phyloP scores from a whole-genome alignment of 345 rosid species.

The Psidium guajava region DNA sequence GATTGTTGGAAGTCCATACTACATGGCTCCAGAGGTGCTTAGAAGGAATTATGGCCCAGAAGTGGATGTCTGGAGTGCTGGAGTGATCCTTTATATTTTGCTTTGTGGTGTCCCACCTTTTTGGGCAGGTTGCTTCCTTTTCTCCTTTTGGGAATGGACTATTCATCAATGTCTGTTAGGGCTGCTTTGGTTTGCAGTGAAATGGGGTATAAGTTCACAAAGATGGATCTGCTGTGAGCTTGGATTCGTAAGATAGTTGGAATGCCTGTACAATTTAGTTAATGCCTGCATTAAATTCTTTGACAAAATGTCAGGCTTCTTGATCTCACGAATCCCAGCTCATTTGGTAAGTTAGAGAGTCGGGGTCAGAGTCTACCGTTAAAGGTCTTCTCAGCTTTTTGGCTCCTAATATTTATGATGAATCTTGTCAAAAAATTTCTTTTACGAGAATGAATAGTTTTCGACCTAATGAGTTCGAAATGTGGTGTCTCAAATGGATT shows the following conservation, averaged over 20 bases:
- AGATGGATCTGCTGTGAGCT: not conserved
- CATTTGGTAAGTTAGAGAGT: not conserved
- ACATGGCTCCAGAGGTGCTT: constrained; percentile 98
- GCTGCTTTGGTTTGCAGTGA: not conserved
- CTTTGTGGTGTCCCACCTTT: constrained; percentile 96
- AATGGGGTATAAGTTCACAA: not conserved
- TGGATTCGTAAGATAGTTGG: not conserved
- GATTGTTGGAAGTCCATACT: constrained; percentile 96
- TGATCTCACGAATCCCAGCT: not conserved
- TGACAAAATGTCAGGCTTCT: not conserved
- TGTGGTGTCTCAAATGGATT: not conserved
- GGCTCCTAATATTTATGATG: not conserved
- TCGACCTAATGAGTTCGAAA: not conserved
- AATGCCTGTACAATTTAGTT: not conserved
- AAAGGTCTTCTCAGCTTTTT: not conserved
- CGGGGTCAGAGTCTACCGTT: not conserved
- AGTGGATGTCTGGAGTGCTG: constrained; percentile 97
- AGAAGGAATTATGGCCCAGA: constrained; percentile 83
- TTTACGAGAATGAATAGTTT: not conserved
- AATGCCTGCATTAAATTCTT: not conserved
- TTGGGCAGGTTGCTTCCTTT: constrained; percentile 76
- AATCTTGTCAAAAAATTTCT: not conserved
- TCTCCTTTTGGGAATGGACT: not conserved
- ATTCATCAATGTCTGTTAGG: not conserved
- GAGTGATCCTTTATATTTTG: constrained; percentile 82